Evolutionary conservation across 2,329 filamentous ascomycete species (phyloP), one percentile per base, ranked within the genome.

Genomic region (Apiospora malaysiana): DNA sequence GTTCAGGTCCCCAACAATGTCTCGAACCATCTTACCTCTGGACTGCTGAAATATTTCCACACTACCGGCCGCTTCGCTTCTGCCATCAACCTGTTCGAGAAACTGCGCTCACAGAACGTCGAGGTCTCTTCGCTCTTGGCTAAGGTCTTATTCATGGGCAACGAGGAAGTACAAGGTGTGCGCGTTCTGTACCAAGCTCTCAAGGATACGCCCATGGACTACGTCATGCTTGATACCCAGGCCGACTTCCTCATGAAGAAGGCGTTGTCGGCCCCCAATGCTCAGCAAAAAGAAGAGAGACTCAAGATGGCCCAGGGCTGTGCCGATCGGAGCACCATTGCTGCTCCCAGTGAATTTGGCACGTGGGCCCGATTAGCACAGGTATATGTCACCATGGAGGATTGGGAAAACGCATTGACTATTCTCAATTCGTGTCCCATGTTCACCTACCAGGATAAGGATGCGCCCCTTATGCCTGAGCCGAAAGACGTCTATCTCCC

Each of bases 381-480:
- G 79, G 93, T 98, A 43, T 99, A 99, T 76, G 93, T 98, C 70
- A 90, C 92, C 68, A 90, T 97, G 83, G 96, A 99, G 80, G 94
- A 97, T 79, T 99, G 96, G 94, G 96, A 98, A 79, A 90, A 98
- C 75, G 96, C 96, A 0, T 88, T 99, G 32, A 91, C 97, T 6
- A 98, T 96, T 4, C 87, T 99, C 69, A 99, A 99, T 83, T 99
- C 96, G 23, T 99, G 96, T 81, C 96, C 96, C 10, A 99, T 99
- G 96, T 99, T 99, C 82, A 99, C 96, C 8, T 98, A 99, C 81
- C 96, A 98, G 82, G 96, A 99, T 82, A 98, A 98, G 82, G 96
- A 99, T 80, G 92, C 94, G 7, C 96, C 96, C 4, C 84, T 96
- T 72, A 95, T 98, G 92, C 96, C 96, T 1, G 94, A 97, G 78